phyloP scores from a whole-genome alignment of 371 early-diverging fungal species.

The Apophysomyces elegans region DNA sequence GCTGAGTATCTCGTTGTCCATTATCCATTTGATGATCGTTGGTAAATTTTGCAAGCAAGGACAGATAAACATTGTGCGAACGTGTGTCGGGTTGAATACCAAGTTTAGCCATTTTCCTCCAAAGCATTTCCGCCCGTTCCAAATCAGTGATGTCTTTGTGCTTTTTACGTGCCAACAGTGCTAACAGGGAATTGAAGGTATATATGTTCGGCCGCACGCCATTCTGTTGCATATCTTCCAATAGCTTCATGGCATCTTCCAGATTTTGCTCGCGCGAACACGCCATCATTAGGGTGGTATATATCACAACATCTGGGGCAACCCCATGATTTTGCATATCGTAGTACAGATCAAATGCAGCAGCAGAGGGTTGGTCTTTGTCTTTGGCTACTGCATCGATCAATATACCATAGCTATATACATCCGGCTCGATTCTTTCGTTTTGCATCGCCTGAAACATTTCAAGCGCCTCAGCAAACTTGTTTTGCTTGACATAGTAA shows the following conservation, averaged over 20 bases:
- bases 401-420: slow-evolving; percentile 40
- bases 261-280: slow-evolving; percentile 27
- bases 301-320: slow-evolving; percentile 34
- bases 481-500: slow-evolving; percentile 30
- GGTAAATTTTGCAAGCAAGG: slow-evolving; percentile 25
- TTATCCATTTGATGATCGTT: background rate
- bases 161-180: slow-evolving; percentile 22
- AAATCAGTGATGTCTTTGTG: slow-evolving; percentile 14
- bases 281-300: slow-evolving; percentile 34
- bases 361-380: slow-evolving; percentile 17
- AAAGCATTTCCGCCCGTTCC: slow-evolving; percentile 18
- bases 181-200: slow-evolving; percentile 41
- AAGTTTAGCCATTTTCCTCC: slow-evolving; percentile 31
- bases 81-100: slow-evolving; percentile 40
- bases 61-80: slow-evolving; percentile 39
- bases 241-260: slow-evolving; percentile 25
- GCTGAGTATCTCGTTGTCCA: background rate
- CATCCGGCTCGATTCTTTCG: slow-evolving; percentile 28
- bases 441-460: slow-evolving; percentile 36
- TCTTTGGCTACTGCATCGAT: slow-evolving; percentile 46
- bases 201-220: slow-evolving; percentile 36
- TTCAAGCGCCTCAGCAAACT: slow-evolving; percentile 34
- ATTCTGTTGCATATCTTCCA: slow-evolving; percentile 38
- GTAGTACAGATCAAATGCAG: slow-evolving; percentile 37
- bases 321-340: slow-evolving; percentile 37